These are phyloP conservation scores for Clarireedia paspali DNA, from an alignment of 2,329 filamentous ascomycete species.

Conservation along the genomic window DNA sequence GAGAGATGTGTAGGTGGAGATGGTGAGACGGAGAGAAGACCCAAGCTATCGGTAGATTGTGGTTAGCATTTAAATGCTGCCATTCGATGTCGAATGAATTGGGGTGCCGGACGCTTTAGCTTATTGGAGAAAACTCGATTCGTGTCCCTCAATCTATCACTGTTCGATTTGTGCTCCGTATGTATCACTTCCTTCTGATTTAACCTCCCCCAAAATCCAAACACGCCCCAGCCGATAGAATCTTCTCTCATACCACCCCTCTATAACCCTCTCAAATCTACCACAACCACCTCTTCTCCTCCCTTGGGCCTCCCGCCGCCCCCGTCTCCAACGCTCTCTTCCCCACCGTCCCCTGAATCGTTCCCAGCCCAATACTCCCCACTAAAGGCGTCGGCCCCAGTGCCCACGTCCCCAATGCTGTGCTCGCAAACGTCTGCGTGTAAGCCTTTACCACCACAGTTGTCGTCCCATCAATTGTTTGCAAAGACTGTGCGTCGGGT, in stretches of 20 bases:
- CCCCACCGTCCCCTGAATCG: constrained; percentile 16
- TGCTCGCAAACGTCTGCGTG: constrained; percentile 26
- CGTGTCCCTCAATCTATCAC: too few relatives aligned
- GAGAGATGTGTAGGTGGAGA: too few relatives aligned
- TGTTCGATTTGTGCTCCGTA: too few relatives aligned
- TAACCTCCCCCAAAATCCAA: not conserved
- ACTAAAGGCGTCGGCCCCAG: constrained; percentile 20
- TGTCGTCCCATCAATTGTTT: not conserved
- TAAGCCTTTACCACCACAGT: constrained; percentile 6
- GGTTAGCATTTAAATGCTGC: too few relatives aligned
- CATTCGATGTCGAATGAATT: too few relatives aligned
- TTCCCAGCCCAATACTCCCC: constrained; percentile 24
- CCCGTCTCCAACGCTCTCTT: constrained; percentile 3
- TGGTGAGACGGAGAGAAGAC: too few relatives aligned
- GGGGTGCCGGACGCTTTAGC: too few relatives aligned
- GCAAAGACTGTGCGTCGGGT: not conserved
- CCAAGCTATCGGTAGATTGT: too few relatives aligned
- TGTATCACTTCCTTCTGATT: not conserved
- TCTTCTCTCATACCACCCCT: not conserved
- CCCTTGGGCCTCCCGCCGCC: too few relatives aligned
- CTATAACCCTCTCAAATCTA: not conserved
- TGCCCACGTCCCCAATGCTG: constrained; percentile 25
- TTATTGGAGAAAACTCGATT: too few relatives aligned
- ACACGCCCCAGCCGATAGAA: not conserved
- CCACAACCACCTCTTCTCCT: not conserved